These are phyloP conservation scores for Naganishia randhawae DNA, from an alignment of 768 basidiomycete species.

Conservation along the genomic window DNA sequence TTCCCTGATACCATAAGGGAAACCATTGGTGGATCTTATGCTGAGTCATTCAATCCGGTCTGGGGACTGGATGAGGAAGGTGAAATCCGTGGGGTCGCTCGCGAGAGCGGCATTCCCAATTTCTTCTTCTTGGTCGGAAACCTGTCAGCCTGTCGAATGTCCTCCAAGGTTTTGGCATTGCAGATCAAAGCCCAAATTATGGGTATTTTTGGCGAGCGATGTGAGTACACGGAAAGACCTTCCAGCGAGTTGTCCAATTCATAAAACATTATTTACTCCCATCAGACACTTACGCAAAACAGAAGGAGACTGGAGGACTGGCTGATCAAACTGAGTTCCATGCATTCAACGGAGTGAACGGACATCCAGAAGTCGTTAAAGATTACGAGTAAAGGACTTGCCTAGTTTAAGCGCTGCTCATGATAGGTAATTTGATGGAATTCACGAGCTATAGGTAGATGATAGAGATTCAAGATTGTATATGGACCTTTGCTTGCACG, in stretches of 20 bases:
- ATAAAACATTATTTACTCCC: background rate
- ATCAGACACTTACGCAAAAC: conserved; percentile 36
- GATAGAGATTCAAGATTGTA: background rate
- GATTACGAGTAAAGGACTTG: background rate
- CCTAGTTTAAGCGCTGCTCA: background rate
- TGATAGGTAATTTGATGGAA: background rate
- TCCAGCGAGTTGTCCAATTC: background rate
- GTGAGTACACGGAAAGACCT: conserved; percentile 25
- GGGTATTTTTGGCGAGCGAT: conserved; percentile 40
- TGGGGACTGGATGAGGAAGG: conserved; percentile 50
- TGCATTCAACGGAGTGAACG: conserved; percentile 24
- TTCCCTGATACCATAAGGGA: conserved; percentile 43
- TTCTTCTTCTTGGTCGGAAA: conserved; percentile 41
- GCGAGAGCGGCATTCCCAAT: conserved; percentile 39
- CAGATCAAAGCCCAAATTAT: conserved; percentile 38
- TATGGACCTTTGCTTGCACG: background rate
- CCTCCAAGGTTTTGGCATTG: conserved; percentile 38
- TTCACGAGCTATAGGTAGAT: background rate
- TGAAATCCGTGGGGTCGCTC: conserved; percentile 42
- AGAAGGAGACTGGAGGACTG: conserved; percentile 25
- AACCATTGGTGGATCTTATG: conserved; percentile 44
- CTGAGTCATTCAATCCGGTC: conserved; percentile 40
- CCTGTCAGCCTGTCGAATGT: conserved; percentile 37
- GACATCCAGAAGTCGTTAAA: conserved; percentile 12
- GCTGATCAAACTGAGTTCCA: conserved; percentile 22